Evolutionary conservation across 2,329 filamentous ascomycete species (phyloP), one percentile per base, ranked within the genome.

Genomic region (Arthrocladium fulminans): DNA sequence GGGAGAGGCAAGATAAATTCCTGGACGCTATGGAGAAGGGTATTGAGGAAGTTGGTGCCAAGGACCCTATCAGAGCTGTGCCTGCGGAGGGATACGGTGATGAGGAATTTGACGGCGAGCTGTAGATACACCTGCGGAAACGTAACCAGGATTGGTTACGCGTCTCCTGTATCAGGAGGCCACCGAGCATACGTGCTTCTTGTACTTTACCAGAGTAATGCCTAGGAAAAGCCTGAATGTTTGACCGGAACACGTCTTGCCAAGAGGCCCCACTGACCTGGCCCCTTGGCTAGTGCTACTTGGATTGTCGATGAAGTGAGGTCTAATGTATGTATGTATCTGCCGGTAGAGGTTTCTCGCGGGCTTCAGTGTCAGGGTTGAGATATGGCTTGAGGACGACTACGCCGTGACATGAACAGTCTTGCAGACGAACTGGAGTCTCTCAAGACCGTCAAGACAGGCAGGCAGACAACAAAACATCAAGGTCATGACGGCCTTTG

Each of bases 1-100:
- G 72, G 29, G 73, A 81, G 65, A 75, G 72, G 8, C 81, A 76
- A 0, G 71, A 79, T 58, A 75, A 74, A 57, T 86, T 87, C 60
- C 73, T 77, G 66, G 67, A 77, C 15, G 71, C 74, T 48, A 74
- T 86, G 47, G 72, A 80, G 44, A 47, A 39, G 34, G 44, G 44
- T 27, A 24, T 47, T 19, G 32, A 39, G 7, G 44, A 47, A 22
- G 24, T 47, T 30, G 44, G 44, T 8, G 44, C 44, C 12, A 17
- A 47, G 10, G 44, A 47, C 13, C 44, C 30, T 10, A 47, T 47
- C 24, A 15, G 44, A 15, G 32, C 3, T 19, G 44, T 47, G 23
- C 44, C 44, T 15, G n/a, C 17, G 19, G 34, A 39, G 3, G 27
- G 19, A 3, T 47, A 29, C 30, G 44, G 24, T 5, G 44, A 39